Evolutionary conservation across 495 filamentous ascomycete species (phyloP), one percentile per base, ranked within the genome.

Genomic region (Daldinia childiae): DNA sequence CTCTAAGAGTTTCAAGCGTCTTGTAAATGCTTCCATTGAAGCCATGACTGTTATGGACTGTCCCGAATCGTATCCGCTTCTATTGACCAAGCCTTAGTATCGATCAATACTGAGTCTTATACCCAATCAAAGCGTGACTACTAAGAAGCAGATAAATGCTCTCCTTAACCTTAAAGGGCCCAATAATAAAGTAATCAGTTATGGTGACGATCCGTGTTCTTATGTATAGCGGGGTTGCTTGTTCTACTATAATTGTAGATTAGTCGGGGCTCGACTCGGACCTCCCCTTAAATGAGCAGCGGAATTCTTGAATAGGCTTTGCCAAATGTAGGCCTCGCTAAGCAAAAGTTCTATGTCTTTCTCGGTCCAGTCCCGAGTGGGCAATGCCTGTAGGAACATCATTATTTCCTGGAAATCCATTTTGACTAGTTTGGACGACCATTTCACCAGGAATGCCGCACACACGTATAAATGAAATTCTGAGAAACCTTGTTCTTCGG

Each of bases 391-490:
- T 29, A 99, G 83, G 75, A 98, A 99, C 95, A 98, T 98, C 95
- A 99, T 98, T 62, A 97, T 89, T 77, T 97, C 95, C 84, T 97
- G 85, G 72, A 97, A 99, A 79, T 99, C 95, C 95, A 98, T 98
- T 80, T 96, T 97, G 32, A 93, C 87, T 43, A 99, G 86, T 76
- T 94, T 91, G 71, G 95, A 91, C 14, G 95, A 94, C 95, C 95
- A 99, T 79, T 98, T 98, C 32, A 98, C 95, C n/a, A 99, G 84
- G 77, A 99, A 98, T 52, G 95, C 95, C 59, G 95, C 95, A 78
- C 95, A 99, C 32, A 99, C 95, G 79, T 99, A 99, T 63, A 99
- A 86, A 77, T 99, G 95, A 79, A 99, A 99, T 68, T 95, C 91
- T 0, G 94, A 97, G 83, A 99, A 99, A 69, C 95, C 96, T 84